These are phyloP conservation scores for Glycine soja DNA, from an alignment of 306 rosid species.

Conservation along the genomic window DNA sequence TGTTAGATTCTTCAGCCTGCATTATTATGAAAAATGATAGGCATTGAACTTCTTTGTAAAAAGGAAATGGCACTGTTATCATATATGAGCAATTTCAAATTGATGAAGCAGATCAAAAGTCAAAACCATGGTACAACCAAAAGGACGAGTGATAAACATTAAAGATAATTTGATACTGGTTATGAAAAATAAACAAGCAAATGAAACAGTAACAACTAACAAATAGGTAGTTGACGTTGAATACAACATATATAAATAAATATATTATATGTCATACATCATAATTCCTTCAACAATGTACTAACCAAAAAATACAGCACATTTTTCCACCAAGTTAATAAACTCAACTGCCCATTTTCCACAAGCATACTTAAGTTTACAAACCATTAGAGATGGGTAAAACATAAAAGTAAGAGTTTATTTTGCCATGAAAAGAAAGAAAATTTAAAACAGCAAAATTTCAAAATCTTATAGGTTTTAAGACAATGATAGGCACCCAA, in stretches of 20 bases:
- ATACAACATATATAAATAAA: not conserved
- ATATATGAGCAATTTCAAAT: slow-evolving; percentile 12
- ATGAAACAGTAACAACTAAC: slow-evolving; percentile 6
- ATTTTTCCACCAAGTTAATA: slow-evolving; percentile 12
- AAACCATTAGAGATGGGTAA: not conserved
- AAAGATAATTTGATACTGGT: not conserved
- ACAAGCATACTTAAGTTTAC: not conserved
- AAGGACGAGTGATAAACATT: slow-evolving; percentile 12
- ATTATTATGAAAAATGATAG: slow-evolving; percentile 42
- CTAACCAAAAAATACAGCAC: not conserved
- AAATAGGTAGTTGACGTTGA: slow-evolving; percentile 9
- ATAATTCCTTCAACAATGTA: slow-evolving; percentile 7
- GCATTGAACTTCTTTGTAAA: not conserved
- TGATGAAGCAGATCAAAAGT: not conserved
- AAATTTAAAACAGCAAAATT: not conserved
- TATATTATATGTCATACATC: slow-evolving; percentile 4
- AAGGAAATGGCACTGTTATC: slow-evolving; percentile 6
- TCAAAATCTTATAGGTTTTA: not conserved
- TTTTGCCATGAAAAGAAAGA: not conserved
- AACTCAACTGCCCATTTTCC: not conserved
- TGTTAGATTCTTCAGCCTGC: slow-evolving; percentile 82
- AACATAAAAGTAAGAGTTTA: not conserved
- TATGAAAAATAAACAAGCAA: slow-evolving; percentile 25
- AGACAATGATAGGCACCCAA: not conserved
- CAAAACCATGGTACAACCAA: not conserved